Base-by-base conservation (phyloP, 108 stramenopile species). In the Aureococcus anophagefferens region DNA sequence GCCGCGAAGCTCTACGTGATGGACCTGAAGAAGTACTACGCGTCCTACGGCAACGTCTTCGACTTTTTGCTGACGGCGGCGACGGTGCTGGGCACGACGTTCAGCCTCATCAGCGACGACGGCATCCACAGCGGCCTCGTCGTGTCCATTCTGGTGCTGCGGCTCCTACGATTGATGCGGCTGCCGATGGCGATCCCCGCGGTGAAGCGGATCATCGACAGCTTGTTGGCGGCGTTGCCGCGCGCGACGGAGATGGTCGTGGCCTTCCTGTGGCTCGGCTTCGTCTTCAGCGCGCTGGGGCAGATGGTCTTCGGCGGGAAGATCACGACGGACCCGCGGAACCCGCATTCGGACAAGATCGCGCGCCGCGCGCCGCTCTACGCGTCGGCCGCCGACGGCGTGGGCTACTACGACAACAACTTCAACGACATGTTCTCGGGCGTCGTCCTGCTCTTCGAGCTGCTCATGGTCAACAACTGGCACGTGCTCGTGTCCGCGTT, bases 391-490 rank as follows among this genome's bases (percentile, higher is more conserved):
- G 25, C 28, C 16, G 17, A 18, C 51, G n/a, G n/a, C n/a, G 28
- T 28, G 63, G 46, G 31, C 28, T 68, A 68, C 34, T 37, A 25
- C 29, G 64, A 63, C 35, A 71, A 18, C 30, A 71, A 18, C 34
- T 76, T 76, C 34, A 17, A 62, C 35, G 40, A 37, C 32, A 35
- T 76, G 16, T 63, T 45, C 0, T 17, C 34, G 30, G 15, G 69
- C 35, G 4, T 71, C 11, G 68, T 76, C 29, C 64, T 62, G 14
- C 69, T 76, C 46, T 76, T 70, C 35, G 35, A 62, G 70, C 69
- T 71, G 32, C 40, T 71, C 62, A 30, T 76, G 33, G 75, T 76
- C n/a, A 76, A 76, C 34, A 69, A 76, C 65, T 76, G 75, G 75
- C 4, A 40, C 37, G 37, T 40, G 37, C 4, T 40, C 37, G 37